Conservation (phyloP, 352 stramenopile genomes). For the Phytopythium vexans region DNA sequence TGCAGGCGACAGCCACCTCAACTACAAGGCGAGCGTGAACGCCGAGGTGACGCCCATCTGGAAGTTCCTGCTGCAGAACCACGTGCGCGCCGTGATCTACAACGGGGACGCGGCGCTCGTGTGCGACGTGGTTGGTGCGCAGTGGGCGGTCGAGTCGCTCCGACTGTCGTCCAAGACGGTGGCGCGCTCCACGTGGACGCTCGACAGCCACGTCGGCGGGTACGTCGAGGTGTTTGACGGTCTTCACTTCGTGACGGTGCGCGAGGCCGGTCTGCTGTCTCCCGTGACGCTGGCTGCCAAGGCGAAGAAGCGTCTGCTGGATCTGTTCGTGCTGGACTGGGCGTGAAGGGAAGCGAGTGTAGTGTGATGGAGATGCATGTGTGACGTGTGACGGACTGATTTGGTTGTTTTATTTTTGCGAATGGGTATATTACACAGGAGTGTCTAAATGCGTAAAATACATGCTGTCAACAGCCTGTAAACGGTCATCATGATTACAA, state of each 20-base stretch:
- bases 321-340: constrained; percentile 12
- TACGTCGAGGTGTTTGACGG: constrained; percentile 52
- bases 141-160: constrained; percentile 24
- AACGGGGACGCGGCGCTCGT: constrained; percentile 95
- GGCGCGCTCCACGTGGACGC: constrained; percentile 8
- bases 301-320: constrained; percentile 14
- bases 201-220: constrained; percentile 44
- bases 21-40: constrained; percentile 12
- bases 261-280: constrained; percentile 69
- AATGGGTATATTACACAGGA: too few species aligned
- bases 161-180: constrained; percentile 5
- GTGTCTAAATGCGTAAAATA: too few species aligned
- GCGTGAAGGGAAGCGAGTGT: neutral
- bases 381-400: too few species aligned
- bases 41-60: constrained; percentile 21
- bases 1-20: constrained; percentile 13
- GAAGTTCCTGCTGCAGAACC: constrained; percentile 9
- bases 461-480: too few species aligned
- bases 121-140: constrained; percentile 76
- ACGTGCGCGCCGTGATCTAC: constrained; percentile 90
- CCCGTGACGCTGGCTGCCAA: constrained; percentile 43
- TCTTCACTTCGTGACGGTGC: constrained; percentile 68
- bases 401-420: too few species aligned
- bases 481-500: too few species aligned
- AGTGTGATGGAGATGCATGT: too few species aligned